Conservation (phyloP, 768 basidiomycete species). For the Krasilnikovozyma curviuscula region DNA sequence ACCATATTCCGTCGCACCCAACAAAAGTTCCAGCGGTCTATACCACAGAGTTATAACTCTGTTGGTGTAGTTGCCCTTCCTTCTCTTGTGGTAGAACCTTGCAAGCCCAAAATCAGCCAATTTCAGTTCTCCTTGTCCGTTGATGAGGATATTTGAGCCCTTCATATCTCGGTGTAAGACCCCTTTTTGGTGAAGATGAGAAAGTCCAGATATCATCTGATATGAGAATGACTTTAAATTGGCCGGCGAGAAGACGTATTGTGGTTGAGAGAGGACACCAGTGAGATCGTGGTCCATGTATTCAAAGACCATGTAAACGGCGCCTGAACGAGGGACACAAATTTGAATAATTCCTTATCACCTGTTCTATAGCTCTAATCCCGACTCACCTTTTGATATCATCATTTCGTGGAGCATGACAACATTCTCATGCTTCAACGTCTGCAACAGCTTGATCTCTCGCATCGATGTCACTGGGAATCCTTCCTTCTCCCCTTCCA, state of each 20-base stretch:
- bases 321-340: constrained; percentile 35
- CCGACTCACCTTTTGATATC: constrained; percentile 80
- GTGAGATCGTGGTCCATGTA: constrained; percentile 99
- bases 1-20: constrained; percentile 90
- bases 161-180: constrained; percentile 98
- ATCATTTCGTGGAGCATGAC: constrained; percentile 91
- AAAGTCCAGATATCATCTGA: constrained; percentile 87
- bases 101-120: constrained; percentile 95
- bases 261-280: constrained; percentile 75
- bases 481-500: constrained; percentile 93
- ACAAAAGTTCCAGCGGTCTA: constrained; percentile 78
- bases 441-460: constrained; percentile 93
- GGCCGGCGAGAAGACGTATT: constrained; percentile 60
- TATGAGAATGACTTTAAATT: constrained; percentile 88
- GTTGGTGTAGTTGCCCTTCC: constrained; percentile 91
- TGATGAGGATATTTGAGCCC: constrained; percentile 91
- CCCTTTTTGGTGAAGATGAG: constrained; percentile 84
- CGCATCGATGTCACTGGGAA: constrained; percentile 98
- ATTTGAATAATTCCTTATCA: too few relatives aligned
- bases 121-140: constrained; percentile 78
- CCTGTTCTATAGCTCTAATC: too few relatives aligned
- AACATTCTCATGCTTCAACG: constrained; percentile 71
- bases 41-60: constrained; percentile 98
- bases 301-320: constrained; percentile 97
- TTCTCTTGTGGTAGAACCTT: constrained; percentile 79